phyloP scores from a whole-genome alignment of 441 rosid species.

The Geranium incanum region DNA sequence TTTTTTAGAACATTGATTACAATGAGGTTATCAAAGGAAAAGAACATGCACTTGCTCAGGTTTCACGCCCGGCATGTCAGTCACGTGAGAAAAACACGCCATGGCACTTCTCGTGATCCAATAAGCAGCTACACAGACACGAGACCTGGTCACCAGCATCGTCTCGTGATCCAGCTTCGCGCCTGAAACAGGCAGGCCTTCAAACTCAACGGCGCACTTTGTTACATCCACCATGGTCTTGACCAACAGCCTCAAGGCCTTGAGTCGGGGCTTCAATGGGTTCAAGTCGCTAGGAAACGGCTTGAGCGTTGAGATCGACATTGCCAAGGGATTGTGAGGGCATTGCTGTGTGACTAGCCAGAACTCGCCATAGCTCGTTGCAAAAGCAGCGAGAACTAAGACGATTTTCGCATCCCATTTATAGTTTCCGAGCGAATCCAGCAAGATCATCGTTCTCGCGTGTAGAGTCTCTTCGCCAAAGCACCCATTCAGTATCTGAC shows the following conservation, averaged over 20 bases:
- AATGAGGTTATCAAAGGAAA: constrained; percentile 26
- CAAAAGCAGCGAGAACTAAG: constrained; percentile 60
- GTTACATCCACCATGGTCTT: constrained; percentile 48
- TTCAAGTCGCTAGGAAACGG: constrained; percentile 37
- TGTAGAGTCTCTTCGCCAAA: constrained; percentile 34
- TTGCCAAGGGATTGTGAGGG: constrained; percentile 45
- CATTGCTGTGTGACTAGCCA: constrained; percentile 45
- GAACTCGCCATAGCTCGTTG: constrained; percentile 49
- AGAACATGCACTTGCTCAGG: constrained; percentile 58
- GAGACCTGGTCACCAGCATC: constrained; percentile 36
- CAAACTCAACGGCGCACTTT: constrained; percentile 49
- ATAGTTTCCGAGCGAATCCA: constrained; percentile 50
- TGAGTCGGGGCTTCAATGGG: constrained; percentile 40
- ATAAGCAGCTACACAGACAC: constrained; percentile 52
- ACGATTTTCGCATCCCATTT: constrained; percentile 72
- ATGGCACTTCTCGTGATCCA: constrained; percentile 52
- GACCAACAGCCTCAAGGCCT: constrained; percentile 42
- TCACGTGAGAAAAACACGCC: constrained; percentile 49
- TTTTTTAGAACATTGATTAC: too few relatives aligned
- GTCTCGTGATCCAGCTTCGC: constrained; percentile 33
- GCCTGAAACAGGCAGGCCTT: constrained; percentile 37
- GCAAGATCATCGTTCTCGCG: constrained; percentile 43
- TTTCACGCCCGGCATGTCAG: constrained; percentile 35
- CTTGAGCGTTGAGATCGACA: constrained; percentile 46
- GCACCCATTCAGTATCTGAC: constrained; percentile 43